These are phyloP conservation scores for Schizopora paradoxa DNA, from an alignment of 1,284 basidiomycete genomes.

Conservation along the genomic window DNA sequence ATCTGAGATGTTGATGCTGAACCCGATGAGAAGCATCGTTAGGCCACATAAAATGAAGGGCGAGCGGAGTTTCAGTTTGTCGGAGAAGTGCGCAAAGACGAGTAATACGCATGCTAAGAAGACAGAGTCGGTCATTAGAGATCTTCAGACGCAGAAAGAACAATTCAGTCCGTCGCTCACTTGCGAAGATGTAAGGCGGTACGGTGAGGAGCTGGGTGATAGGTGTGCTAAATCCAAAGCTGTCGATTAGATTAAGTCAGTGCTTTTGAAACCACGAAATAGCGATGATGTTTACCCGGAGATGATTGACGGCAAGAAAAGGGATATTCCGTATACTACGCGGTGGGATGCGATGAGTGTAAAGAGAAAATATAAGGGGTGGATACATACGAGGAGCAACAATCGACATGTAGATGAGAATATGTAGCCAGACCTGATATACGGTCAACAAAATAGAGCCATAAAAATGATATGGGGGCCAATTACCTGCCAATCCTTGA, in stretches of 20 bases:
- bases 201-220: slow-evolving; percentile 65
- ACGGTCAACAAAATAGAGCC: not conserved
- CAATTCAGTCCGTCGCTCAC: slow-evolving; percentile 33
- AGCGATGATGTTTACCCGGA: slow-evolving; percentile 31
- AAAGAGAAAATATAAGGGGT: not conserved
- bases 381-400: slow-evolving; percentile 47
- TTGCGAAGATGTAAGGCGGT: slow-evolving; percentile 60
- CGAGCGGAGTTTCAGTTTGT: slow-evolving; percentile 49
- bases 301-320: slow-evolving; percentile 70
- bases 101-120: slow-evolving; percentile 45
- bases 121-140: not conserved
- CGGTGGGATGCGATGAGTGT: not conserved
- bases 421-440: slow-evolving; percentile 46
- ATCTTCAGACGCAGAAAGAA: too few species aligned
- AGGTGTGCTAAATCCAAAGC: slow-evolving; percentile 51
- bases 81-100: slow-evolving; percentile 52
- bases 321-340: slow-evolving; percentile 53
- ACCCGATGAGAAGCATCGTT: slow-evolving; percentile 50
- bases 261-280: slow-evolving; percentile 1
- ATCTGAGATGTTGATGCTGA: slow-evolving; percentile 57
- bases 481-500: slow-evolving; percentile 61
- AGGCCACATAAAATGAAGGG: slow-evolving; percentile 57
- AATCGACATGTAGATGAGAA: slow-evolving; percentile 57
- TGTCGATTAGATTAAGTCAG: slow-evolving; percentile 24
- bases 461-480: not conserved